phyloP scores from a whole-genome alignment of 768 basidiomycete species.

The Tylopilus sp. region DNA sequence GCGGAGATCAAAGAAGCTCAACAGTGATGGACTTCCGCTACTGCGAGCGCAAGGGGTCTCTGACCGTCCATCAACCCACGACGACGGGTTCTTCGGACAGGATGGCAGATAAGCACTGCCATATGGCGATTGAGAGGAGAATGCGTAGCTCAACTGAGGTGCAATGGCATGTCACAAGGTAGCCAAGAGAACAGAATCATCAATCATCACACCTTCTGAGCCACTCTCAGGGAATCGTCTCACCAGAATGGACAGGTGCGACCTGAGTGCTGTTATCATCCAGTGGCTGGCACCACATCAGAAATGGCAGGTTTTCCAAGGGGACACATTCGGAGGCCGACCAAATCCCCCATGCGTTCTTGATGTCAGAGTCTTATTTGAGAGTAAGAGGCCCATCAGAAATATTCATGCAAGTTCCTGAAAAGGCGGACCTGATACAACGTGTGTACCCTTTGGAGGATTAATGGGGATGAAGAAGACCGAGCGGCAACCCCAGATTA shows the following conservation, averaged over 20 bases:
- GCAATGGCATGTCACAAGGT: neutral
- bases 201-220: no score
- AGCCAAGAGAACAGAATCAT: neutral
- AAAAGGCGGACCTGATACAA: neutral
- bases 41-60: neutral
- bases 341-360: neutral
- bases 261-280: neutral
- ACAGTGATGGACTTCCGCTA: neutral
- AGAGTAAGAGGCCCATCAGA: neutral
- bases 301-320: neutral
- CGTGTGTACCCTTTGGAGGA: neutral
- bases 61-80: neutral
- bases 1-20: neutral
- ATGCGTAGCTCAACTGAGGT: neutral
- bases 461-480: neutral
- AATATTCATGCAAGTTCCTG: neutral
- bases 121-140: neutral
- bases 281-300: neutral
- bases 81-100: neutral
- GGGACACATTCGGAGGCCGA: neutral
- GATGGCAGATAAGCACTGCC: conserved; percentile 3
- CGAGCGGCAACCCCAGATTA: neutral
- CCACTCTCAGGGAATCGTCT: neutral
- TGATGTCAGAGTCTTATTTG: neutral
- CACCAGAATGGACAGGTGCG: neutral